These are phyloP conservation scores for Termitomyces sp. DNA, from an alignment of 768 basidiomycete species.

Conservation along the genomic window DNA sequence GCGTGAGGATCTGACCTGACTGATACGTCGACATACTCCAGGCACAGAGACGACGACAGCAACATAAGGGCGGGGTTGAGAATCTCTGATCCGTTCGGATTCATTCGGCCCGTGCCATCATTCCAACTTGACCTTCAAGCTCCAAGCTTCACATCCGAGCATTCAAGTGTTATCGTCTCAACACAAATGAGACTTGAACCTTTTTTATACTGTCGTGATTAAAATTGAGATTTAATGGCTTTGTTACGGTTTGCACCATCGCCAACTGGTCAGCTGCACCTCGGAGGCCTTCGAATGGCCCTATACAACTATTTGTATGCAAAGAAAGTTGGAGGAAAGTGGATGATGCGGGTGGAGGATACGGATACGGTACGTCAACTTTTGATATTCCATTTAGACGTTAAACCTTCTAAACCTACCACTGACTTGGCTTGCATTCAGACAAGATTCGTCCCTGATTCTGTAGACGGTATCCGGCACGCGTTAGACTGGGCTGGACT, in stretches of 20 bases:
- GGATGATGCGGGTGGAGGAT: constrained; percentile 92
- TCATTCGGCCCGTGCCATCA: not conserved
- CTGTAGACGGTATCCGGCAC: constrained; percentile 73
- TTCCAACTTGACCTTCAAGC: not conserved
- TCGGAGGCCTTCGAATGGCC: constrained; percentile 92
- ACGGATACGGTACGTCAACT: constrained; percentile 72
- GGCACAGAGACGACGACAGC: not conserved
- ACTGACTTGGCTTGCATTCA: constrained; percentile 23
- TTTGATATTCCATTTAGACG: not conserved
- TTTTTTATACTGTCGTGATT: not conserved
- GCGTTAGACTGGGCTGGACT: constrained; percentile 90
- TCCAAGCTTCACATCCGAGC: not conserved
- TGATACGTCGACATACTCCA: not conserved
- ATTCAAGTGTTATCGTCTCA: not conserved
- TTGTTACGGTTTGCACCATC: constrained; percentile 94
- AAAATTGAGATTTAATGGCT: constrained; percentile 30
- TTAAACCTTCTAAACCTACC: no score
- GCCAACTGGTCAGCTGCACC: constrained; percentile 90
- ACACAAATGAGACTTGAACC: not conserved
- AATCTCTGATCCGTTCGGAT: not conserved
- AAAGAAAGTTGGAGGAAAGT: constrained; percentile 75
- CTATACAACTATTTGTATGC: constrained; percentile 90
- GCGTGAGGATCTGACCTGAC: not conserved
- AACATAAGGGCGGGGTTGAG: not conserved
- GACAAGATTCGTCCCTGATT: constrained; percentile 78